Conservation (phyloP, 192 early-diverging fungal genomes). For the Phlyctochytrium bullatum region DNA sequence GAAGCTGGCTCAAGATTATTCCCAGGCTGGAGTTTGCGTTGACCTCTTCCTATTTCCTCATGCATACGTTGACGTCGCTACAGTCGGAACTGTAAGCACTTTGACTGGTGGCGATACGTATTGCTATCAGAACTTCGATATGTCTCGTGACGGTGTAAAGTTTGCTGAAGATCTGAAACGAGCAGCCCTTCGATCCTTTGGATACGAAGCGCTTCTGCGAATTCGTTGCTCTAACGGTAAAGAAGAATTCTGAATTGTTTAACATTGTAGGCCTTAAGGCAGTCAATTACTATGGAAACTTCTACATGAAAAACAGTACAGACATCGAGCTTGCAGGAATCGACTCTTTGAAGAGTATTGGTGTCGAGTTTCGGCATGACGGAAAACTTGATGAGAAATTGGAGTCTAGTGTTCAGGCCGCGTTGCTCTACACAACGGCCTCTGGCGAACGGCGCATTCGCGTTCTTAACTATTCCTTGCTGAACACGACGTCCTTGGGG, state of each 20-base stretch:
- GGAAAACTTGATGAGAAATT: conserved; percentile 77
- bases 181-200: conserved; percentile 73
- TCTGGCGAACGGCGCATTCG: conserved; percentile 86
- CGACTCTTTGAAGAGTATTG: conserved; percentile 81
- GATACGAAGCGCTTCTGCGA: conserved; percentile 82
- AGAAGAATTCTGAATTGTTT: background rate
- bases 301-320: conserved; percentile 86
- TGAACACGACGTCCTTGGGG: conserved; percentile 70
- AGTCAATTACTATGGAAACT: conserved; percentile 89
- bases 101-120: conserved; percentile 87
- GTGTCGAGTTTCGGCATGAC: conserved; percentile 80
- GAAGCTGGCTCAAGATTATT: conserved; percentile 78
- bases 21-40: conserved; percentile 76
- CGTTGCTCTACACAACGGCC: conserved; percentile 92
- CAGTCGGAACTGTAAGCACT: conserved; percentile 69
- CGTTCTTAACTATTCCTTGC: conserved; percentile 81
- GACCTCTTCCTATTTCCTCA: conserved; percentile 90
- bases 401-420: conserved; percentile 85
- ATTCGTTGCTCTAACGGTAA: conserved; percentile 85
- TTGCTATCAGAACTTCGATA: conserved; percentile 81
- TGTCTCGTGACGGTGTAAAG: conserved; percentile 63
- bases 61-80: conserved; percentile 87
- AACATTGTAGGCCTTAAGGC: conserved; percentile 61
- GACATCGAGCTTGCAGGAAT: conserved; percentile 92
- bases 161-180: conserved; percentile 73